Evolutionary conservation across 2,329 filamentous ascomycete genomes (phyloP).

Genomic region (Neofusicoccum sp.): DNA sequence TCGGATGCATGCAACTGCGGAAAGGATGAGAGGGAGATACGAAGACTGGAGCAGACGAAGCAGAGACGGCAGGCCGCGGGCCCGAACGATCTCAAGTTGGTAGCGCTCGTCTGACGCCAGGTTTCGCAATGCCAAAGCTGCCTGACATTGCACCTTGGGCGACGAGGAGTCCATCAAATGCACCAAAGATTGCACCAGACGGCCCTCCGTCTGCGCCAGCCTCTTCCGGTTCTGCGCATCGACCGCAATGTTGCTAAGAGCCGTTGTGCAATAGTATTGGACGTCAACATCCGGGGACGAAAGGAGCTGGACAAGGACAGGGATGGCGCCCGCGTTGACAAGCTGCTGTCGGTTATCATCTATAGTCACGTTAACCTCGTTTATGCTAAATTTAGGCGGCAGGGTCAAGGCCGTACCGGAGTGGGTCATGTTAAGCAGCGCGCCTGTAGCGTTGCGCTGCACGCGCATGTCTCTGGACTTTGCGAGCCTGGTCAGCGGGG

Average conservation of each 20-base stretch:
- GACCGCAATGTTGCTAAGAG: constrained; percentile 96
- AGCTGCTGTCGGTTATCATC: constrained; percentile 98
- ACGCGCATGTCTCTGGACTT: constrained; percentile 99
- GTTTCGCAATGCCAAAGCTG: constrained; percentile 88
- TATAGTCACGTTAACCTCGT: constrained; percentile 39
- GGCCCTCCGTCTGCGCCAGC: constrained; percentile 84
- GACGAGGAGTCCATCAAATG: constrained; percentile 97
- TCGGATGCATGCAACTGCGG: constrained; percentile 94
- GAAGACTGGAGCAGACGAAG: constrained; percentile 90
- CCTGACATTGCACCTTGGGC: constrained; percentile 97
- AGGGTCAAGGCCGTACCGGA: constrained; percentile 64
- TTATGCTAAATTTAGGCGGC: not conserved
- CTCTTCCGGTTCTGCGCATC: constrained; percentile 88
- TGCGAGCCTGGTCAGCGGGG: constrained; percentile 83
- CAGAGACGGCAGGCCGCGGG: constrained; percentile 79
- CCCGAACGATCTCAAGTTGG: constrained; percentile 93
- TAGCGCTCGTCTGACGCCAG: constrained; percentile 98
- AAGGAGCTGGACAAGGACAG: constrained; percentile 90
- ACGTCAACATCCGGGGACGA: constrained; percentile 94
- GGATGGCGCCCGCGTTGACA: constrained; percentile 95
- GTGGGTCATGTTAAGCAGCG: constrained; percentile 97
- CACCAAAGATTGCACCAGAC: constrained; percentile 89
- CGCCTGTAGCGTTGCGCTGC: constrained; percentile 94
- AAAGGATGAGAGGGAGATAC: constrained; percentile 92
- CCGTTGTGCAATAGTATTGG: constrained; percentile 98